Percentiles rank a stretch among this genome's conserved stretches.
phyloP scores from a whole-genome alignment of 2,329 filamentous ascomycete genomes.

The Pyrenophora graminea region DNA sequence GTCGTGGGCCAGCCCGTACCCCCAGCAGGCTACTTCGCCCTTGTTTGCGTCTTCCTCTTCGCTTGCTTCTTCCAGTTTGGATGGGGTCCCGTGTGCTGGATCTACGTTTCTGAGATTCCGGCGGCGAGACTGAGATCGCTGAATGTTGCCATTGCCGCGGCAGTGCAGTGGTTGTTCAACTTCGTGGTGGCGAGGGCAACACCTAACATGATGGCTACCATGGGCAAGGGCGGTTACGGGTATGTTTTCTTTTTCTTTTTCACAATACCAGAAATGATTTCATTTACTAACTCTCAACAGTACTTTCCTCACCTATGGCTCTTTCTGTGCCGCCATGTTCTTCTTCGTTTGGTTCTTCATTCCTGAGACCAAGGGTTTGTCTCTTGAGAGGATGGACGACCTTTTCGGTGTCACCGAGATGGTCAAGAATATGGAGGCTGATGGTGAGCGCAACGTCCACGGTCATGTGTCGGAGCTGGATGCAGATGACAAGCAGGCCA shows the following conservation, averaged over 20 bases:
- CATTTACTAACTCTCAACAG: slow-evolving; percentile 50
- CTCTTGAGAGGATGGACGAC: slow-evolving; percentile 68
- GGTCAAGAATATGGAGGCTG: slow-evolving; percentile 41
- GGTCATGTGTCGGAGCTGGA: slow-evolving; percentile 26
- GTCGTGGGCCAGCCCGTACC: slow-evolving; percentile 59
- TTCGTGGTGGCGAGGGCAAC: slow-evolving; percentile 71
- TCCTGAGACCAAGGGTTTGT: slow-evolving; percentile 72
- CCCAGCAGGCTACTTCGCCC: slow-evolving; percentile 69
- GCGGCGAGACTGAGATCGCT: slow-evolving; percentile 67
- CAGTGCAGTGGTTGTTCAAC: slow-evolving; percentile 70
- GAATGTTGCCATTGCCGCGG: slow-evolving; percentile 70
- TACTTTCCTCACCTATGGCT: slow-evolving; percentile 71
- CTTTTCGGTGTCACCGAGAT: slow-evolving; percentile 65
- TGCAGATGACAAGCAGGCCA: slow-evolving; percentile 36
- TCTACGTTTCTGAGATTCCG: slow-evolving; percentile 72
- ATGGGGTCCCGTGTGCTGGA: slow-evolving; percentile 75
- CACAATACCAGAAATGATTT: slow-evolving; percentile 43
- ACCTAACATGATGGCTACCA: slow-evolving; percentile 67
- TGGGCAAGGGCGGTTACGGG: slow-evolving; percentile 56
- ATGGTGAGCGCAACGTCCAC: slow-evolving; percentile 32
- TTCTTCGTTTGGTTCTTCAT: slow-evolving; percentile 69
- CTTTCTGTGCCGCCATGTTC: slow-evolving; percentile 68
- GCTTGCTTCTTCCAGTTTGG: slow-evolving; percentile 64
- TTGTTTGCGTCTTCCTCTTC: slow-evolving; percentile 74
- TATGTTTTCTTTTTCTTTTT: slow-evolving; percentile 27